These are phyloP conservation scores for Debaryomyces sp. DNA, from an alignment of 1,139 yeast genomes.

Conservation along the genomic window DNA sequence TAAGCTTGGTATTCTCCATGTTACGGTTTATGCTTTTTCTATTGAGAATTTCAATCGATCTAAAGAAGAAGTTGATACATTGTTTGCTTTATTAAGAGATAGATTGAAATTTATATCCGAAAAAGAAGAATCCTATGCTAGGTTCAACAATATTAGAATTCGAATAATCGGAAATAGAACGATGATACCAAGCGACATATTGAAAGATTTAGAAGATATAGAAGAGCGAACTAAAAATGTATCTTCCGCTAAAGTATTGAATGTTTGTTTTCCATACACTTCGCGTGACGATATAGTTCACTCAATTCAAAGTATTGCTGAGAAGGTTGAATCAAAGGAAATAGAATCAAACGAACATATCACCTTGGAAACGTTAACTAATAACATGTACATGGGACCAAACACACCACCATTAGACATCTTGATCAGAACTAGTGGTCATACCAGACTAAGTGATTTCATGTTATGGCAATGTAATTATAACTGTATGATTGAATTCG, in stretches of 20 bases:
- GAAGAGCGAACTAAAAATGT: conserved; percentile 39
- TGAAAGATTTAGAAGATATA: conserved; percentile 43
- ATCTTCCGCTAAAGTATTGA: conserved; percentile 32
- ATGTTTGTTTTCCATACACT: conserved; percentile 61
- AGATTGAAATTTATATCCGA: conserved; percentile 31
- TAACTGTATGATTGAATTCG: conserved; percentile 51
- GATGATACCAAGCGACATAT: conserved; percentile 48
- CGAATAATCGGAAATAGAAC: conserved; percentile 51
- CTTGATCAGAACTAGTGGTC: conserved; percentile 59
- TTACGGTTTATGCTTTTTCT: conserved; percentile 60
- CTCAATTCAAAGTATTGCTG: conserved; percentile 34
- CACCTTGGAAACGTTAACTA: conserved; percentile 30
- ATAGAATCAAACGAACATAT: conserved; percentile 31
- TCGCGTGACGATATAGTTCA: conserved; percentile 58
- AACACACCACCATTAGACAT: conserved; percentile 52
- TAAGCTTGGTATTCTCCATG: conserved; percentile 46
- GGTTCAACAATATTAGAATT: conserved; percentile 36
- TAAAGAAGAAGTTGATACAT: conserved; percentile 52
- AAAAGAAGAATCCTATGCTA: conserved; percentile 33
- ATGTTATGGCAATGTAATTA: conserved; percentile 60
- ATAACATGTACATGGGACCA: conserved; percentile 50
- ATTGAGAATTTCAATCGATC: conserved; percentile 60
- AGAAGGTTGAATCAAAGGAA: conserved; percentile 24
- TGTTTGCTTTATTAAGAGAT: conserved; percentile 49
- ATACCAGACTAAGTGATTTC: conserved; percentile 56